A percentile compares a stretch with the other conserved stretches of the same genome.
phyloP scores from a whole-genome alignment of 2,329 filamentous ascomycete species.

The Lecanicillium sp. region DNA sequence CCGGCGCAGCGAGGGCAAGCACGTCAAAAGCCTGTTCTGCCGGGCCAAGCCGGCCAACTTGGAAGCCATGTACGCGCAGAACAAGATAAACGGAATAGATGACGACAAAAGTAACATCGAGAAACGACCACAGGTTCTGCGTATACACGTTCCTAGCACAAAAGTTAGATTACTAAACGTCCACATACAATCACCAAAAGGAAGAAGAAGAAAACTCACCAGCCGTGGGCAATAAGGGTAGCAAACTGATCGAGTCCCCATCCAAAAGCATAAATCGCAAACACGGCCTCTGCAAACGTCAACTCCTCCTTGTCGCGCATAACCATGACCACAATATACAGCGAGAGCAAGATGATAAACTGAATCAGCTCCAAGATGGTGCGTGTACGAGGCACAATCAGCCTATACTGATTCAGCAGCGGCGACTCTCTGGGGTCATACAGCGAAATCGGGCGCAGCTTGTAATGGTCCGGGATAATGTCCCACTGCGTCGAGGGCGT shows the following conservation, averaged over 20 bases:
- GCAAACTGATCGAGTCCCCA: slow-evolving; percentile 75
- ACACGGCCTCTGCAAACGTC: slow-evolving; percentile 53
- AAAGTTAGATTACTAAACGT: too few species aligned
- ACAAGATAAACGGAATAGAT: slow-evolving; percentile 63
- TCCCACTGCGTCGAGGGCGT: slow-evolving; percentile 76
- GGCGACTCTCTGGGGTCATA: slow-evolving; percentile 72
- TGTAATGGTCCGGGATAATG: slow-evolving; percentile 79
- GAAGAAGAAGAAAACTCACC: slow-evolving; percentile 27
- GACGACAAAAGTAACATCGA: slow-evolving; percentile 69
- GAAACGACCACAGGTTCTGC: slow-evolving; percentile 81
- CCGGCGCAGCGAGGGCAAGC: slow-evolving; percentile 69
- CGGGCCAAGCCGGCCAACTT: slow-evolving; percentile 34
- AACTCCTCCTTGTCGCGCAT: slow-evolving; percentile 50
- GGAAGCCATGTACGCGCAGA: slow-evolving; percentile 58
- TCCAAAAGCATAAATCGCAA: slow-evolving; percentile 65
- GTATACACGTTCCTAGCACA: slow-evolving; percentile 81
- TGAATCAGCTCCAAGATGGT: slow-evolving; percentile 68
- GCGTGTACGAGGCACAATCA: slow-evolving; percentile 72
- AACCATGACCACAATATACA: slow-evolving; percentile 69
- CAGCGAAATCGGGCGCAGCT: slow-evolving; percentile 70
- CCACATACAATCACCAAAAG: too few species aligned
- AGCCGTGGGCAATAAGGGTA: slow-evolving; percentile 66
- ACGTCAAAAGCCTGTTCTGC: slow-evolving; percentile 67
- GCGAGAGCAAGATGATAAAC: slow-evolving; percentile 57
- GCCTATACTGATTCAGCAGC: slow-evolving; percentile 73